phyloP scores from a whole-genome alignment of 768 basidiomycete genomes.

The Gautieria morchelliformis region DNA sequence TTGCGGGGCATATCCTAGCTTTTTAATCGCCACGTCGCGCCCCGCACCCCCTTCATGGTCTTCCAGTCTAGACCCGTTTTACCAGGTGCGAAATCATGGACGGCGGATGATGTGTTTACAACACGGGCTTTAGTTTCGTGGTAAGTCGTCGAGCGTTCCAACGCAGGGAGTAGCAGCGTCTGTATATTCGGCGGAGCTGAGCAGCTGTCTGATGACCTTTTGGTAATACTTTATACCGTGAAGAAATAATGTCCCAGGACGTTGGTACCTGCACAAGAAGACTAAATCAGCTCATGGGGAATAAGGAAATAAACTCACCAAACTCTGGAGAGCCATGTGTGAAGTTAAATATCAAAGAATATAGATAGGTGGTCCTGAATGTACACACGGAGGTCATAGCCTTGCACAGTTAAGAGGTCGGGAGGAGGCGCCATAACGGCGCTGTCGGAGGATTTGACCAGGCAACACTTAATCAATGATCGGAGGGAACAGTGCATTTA shows the following conservation, averaged over 20 bases:
- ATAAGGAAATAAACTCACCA: too few species aligned
- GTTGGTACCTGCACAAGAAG: conserved; percentile 10
- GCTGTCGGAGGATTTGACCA: too few species aligned
- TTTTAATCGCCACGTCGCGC: conserved; percentile 16
- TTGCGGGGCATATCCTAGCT: neutral
- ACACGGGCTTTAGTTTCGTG: too few species aligned
- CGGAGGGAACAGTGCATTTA: too few species aligned
- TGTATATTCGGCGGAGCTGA: too few species aligned
- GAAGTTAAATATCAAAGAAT: too few species aligned
- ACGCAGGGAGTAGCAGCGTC: conserved; percentile 33
- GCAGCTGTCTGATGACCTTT: too few species aligned
- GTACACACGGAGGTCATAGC: conserved; percentile 27
- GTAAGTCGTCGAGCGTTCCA: conserved; percentile 26
- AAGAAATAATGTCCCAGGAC: conserved; percentile 34
- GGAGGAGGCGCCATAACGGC: conserved; percentile 23
- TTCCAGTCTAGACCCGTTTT: conserved; percentile 18
- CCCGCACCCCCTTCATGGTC: conserved; percentile 28
- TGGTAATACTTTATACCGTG: conserved; percentile 18
- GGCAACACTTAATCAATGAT: too few species aligned
- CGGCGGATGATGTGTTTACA: too few species aligned
- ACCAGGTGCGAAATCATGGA: conserved; percentile 11
- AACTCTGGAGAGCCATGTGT: too few species aligned
- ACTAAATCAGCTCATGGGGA: too few species aligned
- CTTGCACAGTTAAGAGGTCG: too few species aligned
- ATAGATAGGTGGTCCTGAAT: neutral